These are phyloP conservation scores for Candida vaughaniae DNA, from an alignment of 805 yeast species.

Conservation along the genomic window DNA sequence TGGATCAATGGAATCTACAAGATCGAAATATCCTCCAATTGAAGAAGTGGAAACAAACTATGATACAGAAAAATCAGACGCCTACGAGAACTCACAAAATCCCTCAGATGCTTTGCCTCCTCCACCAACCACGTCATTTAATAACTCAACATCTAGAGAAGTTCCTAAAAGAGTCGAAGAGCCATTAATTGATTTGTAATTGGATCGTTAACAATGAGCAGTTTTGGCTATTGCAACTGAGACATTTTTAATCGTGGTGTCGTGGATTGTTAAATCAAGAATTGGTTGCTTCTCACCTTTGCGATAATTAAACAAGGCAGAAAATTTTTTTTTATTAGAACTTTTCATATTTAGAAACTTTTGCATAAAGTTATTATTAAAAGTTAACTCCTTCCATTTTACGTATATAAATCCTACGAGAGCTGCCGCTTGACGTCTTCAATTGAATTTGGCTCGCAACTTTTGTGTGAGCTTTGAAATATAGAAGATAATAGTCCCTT, in stretches of 20 bases:
- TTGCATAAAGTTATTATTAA: conserved; percentile 1
- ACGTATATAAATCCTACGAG: conserved; percentile 24
- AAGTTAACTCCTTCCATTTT: conserved; percentile 3
- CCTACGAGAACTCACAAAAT: neutral
- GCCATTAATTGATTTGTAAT: conserved; percentile 40
- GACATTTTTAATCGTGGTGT: no score
- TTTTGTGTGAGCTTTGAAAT: conserved; percentile 26
- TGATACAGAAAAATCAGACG: neutral
- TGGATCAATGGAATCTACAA: conserved; percentile 12
- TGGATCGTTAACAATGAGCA: neutral
- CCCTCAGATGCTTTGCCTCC: conserved; percentile 1
- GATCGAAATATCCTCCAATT: conserved; percentile 16
- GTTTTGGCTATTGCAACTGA: no score
- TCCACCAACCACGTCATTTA: conserved; percentile 3
- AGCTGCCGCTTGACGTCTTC: conserved; percentile 45
- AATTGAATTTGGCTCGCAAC: conserved; percentile 29
- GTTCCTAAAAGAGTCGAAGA: conserved; percentile 19
- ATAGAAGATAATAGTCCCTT: conserved; percentile 10
- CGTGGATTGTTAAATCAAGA: no score
- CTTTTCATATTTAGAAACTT: neutral
- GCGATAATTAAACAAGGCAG: neutral
- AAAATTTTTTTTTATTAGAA: neutral
- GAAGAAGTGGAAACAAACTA: conserved; percentile 9
- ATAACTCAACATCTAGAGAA: neutral
- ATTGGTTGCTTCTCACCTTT: neutral